Evolutionary conservation across 495 filamentous ascomycete genomes (phyloP).

Genomic region (Cercophora scortea): DNA sequence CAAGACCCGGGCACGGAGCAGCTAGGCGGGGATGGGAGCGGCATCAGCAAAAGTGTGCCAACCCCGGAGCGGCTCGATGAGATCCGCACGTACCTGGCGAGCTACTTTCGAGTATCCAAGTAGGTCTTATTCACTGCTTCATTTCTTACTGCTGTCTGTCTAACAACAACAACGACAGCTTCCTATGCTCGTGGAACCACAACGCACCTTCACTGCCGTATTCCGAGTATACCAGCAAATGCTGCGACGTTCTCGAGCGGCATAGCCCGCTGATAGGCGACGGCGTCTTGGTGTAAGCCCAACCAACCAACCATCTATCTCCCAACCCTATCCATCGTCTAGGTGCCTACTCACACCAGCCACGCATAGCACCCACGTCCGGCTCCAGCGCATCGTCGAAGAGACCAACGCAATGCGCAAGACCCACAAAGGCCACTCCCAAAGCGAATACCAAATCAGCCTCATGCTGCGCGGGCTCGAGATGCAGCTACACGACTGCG

Average conservation of each 20-base stretch:
- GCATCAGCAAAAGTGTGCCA: not conserved
- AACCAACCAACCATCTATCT: too few relatives aligned
- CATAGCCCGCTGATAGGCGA: slow-evolving; percentile 24
- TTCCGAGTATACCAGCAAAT: slow-evolving; percentile 23
- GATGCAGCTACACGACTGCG: slow-evolving; percentile 30
- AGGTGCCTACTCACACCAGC: too few relatives aligned
- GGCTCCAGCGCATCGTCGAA: slow-evolving; percentile 29
- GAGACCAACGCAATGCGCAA: slow-evolving; percentile 27
- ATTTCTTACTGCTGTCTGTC: not conserved
- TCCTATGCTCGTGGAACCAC: slow-evolving; percentile 25
- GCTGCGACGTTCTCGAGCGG: slow-evolving; percentile 26
- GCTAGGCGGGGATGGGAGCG: not conserved
- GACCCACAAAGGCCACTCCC: slow-evolving; percentile 8
- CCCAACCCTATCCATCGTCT: too few relatives aligned
- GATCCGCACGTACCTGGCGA: slow-evolving; percentile 31
- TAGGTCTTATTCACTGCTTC: too few relatives aligned
- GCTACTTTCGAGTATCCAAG: slow-evolving; percentile 29
- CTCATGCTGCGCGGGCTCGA: slow-evolving; percentile 36
- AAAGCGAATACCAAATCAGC: slow-evolving; percentile 28
- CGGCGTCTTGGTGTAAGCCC: slow-evolving; percentile 24
- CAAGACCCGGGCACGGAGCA: slow-evolving; percentile 18
- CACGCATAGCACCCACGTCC: slow-evolving; percentile 17
- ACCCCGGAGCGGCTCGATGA: slow-evolving; percentile 20
- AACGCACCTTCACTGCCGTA: slow-evolving; percentile 16
- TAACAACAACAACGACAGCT: slow-evolving; percentile 10